phyloP scores from a whole-genome alignment of 2,329 filamentous ascomycete species.

The Microcyclospora tardicrescens region DNA sequence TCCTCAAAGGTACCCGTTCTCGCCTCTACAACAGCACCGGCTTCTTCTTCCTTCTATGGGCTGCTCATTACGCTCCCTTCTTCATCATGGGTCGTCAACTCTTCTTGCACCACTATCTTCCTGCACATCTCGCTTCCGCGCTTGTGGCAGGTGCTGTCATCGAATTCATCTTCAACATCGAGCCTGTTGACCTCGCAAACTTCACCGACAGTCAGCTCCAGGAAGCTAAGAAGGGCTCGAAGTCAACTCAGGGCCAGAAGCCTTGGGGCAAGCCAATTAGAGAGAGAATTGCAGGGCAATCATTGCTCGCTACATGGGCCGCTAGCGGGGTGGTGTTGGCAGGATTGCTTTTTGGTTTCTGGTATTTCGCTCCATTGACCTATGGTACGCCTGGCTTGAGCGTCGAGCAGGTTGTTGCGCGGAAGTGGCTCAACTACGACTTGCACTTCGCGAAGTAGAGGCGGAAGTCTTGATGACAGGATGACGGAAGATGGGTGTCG shows the following conservation, averaged over 20 bases:
- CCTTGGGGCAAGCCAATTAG: conserved; percentile 61
- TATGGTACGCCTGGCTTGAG: conserved; percentile 85
- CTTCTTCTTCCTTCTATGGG: conserved; percentile 98
- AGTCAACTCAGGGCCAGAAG: conserved; percentile 24
- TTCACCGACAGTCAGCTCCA: conserved; percentile 28
- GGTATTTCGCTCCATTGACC: conserved; percentile 87
- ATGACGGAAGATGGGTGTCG: no score
- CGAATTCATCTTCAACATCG: conserved; percentile 91
- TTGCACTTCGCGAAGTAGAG: conserved; percentile 92
- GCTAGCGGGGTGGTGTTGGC: conserved; percentile 58
- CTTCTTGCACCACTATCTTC: conserved; percentile 95
- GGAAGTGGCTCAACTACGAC: conserved; percentile 96
- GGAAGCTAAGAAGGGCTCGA: conserved; percentile 19
- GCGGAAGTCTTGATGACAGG: no score
- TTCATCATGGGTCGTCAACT: conserved; percentile 96
- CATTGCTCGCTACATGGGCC: conserved; percentile 64
- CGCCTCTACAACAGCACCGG: conserved; percentile 96
- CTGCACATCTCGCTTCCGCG: conserved; percentile 79
- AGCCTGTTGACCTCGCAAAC: conserved; percentile 51
- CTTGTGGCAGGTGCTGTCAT: conserved; percentile 83
- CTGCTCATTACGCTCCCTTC: conserved; percentile 93
- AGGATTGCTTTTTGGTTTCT: conserved; percentile 63
- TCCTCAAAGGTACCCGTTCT: conserved; percentile 59
- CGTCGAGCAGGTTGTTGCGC: conserved; percentile 61
- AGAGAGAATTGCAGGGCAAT: conserved; percentile 69